Conservation (phyloP, 495 filamentous ascomycete genomes). For the Aspergillus sparsus region DNA sequence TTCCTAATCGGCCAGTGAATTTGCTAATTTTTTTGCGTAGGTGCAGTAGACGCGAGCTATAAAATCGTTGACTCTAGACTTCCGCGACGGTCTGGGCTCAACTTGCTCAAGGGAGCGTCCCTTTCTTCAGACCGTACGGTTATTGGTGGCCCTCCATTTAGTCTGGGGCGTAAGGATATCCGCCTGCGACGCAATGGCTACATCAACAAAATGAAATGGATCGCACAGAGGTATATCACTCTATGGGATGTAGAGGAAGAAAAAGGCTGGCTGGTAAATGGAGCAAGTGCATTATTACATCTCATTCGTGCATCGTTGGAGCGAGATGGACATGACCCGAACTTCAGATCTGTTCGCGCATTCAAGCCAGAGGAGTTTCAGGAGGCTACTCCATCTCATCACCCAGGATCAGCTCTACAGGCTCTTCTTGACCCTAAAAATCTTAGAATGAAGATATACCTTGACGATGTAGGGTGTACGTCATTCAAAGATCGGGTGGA, state of each 20-base stretch:
- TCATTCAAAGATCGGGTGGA: constrained; percentile 27
- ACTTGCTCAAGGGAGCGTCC: not conserved
- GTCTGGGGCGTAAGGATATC: constrained; percentile 16
- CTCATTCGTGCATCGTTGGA: constrained; percentile 36
- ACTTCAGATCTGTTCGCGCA: constrained; percentile 17
- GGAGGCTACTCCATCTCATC: constrained; percentile 1
- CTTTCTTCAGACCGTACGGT: constrained; percentile 8
- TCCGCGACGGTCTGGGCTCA: not conserved
- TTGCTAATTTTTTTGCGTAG: constrained; percentile 2
- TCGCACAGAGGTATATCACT: constrained; percentile 29
- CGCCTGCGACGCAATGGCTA: constrained; percentile 12
- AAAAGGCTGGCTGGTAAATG: constrained; percentile 43
- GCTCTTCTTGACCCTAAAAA: constrained; percentile 24
- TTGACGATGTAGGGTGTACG: constrained; percentile 16
- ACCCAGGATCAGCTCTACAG: constrained; percentile 17
- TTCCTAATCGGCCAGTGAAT: not conserved
- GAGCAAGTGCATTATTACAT: constrained; percentile 41
- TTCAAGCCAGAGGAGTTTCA: constrained; percentile 11
- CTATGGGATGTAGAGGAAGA: constrained; percentile 39
- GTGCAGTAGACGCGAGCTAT: constrained; percentile 8
- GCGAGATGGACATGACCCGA: constrained; percentile 21
- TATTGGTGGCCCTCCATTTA: not conserved
- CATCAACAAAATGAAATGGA: constrained; percentile 26
- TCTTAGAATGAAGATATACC: constrained; percentile 23
- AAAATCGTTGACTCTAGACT: constrained; percentile 12